Conservation (phyloP, 495 filamentous ascomycete genomes). For the Tetracladium setigerum region DNA sequence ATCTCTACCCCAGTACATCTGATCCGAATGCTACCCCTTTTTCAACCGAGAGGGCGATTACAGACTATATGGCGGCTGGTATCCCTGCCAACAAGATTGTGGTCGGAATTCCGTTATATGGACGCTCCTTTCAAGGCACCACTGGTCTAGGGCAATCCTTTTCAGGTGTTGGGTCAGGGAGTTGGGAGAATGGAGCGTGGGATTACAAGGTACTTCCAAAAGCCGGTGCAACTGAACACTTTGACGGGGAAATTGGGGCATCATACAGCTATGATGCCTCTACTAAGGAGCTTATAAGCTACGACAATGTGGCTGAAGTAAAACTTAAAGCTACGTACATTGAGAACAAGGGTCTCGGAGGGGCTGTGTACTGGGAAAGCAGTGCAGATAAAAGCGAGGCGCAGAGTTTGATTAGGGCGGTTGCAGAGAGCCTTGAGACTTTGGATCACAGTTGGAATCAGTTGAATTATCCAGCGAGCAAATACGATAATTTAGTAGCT, state of each 20-base stretch:
- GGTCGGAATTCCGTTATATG: constrained; percentile 81
- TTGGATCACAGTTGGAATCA: constrained; percentile 58
- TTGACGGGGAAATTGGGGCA: constrained; percentile 46
- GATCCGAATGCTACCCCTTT: constrained; percentile 56
- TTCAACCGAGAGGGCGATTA: constrained; percentile 57
- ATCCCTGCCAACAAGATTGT: constrained; percentile 64
- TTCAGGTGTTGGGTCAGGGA: constrained; percentile 54
- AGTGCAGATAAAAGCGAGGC: constrained; percentile 58
- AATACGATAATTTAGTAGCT: constrained; percentile 66
- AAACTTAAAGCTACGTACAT: constrained; percentile 60
- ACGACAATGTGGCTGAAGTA: constrained; percentile 59
- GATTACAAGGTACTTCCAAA: constrained; percentile 62
- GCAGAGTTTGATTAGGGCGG: constrained; percentile 49
- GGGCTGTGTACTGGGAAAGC: constrained; percentile 89
- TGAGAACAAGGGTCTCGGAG: constrained; percentile 53
- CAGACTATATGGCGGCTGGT: constrained; percentile 56
- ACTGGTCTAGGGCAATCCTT: constrained; percentile 61
- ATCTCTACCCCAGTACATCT: constrained; percentile 48
- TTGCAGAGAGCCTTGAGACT: constrained; percentile 31
- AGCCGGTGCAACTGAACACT: constrained; percentile 36
- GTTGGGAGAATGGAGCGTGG: constrained; percentile 75
- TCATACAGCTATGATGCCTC: constrained; percentile 61
- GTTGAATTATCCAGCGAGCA: constrained; percentile 58
- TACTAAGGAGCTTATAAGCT: constrained; percentile 59
- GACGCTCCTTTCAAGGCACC: constrained; percentile 69